Evolutionary conservation across 139 green algal genomes (phyloP), one percentile per base, ranked within the genome.

Genomic region (Micractinium sp.): DNA sequence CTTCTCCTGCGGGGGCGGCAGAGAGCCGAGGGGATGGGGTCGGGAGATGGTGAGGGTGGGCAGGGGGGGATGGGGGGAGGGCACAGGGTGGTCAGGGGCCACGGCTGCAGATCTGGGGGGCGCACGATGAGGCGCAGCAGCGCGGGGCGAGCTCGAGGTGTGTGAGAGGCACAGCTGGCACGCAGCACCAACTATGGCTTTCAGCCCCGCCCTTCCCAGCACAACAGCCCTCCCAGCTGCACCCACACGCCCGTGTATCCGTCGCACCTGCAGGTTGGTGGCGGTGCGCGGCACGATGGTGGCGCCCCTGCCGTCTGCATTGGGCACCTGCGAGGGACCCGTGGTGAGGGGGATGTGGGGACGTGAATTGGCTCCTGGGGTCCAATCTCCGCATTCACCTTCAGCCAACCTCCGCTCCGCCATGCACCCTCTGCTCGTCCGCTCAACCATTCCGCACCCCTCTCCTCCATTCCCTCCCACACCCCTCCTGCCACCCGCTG

Each of bases 1-100:
- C 79, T 92, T 94, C 71, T 95, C 92, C 38, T 77, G 81, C 77
- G 96, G 80, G 89, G 80, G 56, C 14, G 84, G 2, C 23, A 77
- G 80, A 27, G 29, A 38, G 5, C 14, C 20, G 2, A 23, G 22
- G 73, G 13, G n/a, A n/a, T 78, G 73, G 73, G n/a, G 73, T 18
- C 9, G 31, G n/a, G 31, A 39, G 73, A 39, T 41, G 7, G 12
- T 36, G 4, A 1, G 3, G 33, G 47, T 56, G 29, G 14, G 31
- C 29, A 39, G 0, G 31, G 29, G 3, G n/a, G 29, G 31, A 25
- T 1, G 7, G 73, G 27, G 41, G 16, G n/a, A 36, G 29, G n/a
- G n/a, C n/a, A 4, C n/a, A 41, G 13, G 1, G 13, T 18, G 7
- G n/a, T 35, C 73, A 41, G 9, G 47, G 47, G 47, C 47, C n/a